Percentiles rank a stretch among this genome's conserved stretches.
Conservation (phyloP, 1,284 basidiomycete genomes). For the Thecaphora thlaspeos region DNA sequence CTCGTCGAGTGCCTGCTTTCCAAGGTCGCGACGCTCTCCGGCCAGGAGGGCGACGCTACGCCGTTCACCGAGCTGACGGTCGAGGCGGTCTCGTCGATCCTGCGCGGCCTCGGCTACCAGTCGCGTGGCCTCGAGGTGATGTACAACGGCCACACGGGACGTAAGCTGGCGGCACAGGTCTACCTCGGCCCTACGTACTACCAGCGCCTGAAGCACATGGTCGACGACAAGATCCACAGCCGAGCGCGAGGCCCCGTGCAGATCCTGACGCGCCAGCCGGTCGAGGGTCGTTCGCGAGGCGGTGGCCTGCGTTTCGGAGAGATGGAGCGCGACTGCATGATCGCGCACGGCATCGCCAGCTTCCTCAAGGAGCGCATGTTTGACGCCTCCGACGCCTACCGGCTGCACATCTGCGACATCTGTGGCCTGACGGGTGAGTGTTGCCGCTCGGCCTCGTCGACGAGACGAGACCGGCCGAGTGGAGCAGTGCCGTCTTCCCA, state of each 20-base stretch:
- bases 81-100: constrained; percentile 95
- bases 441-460: constrained; percentile 54
- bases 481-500: no score
- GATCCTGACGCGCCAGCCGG: constrained; percentile 93
- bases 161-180: constrained; percentile 91
- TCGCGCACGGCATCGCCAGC: constrained; percentile 71
- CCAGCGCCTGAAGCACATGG: constrained; percentile 64
- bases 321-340: constrained; percentile 88
- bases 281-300: constrained; percentile 95
- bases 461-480: no score
- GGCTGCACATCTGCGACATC: constrained; percentile 89
- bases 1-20: constrained; percentile 99
- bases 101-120: constrained; percentile 93
- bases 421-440: constrained; percentile 95
- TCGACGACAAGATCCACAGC: constrained; percentile 99
- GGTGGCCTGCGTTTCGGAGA: constrained; percentile 95
- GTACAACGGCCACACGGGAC: constrained; percentile 94
- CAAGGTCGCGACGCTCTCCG: constrained; percentile 71
- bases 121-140: constrained; percentile 98
- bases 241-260: constrained; percentile 81
- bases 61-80: constrained; percentile 97
- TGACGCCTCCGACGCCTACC: constrained; percentile 87
- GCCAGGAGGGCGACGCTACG: constrained; percentile 86
- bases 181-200: constrained; percentile 99
- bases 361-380: constrained; percentile 92